phyloP scores from a whole-genome alignment of 139 green algal species.

The Volvox reticuliferus region DNA sequence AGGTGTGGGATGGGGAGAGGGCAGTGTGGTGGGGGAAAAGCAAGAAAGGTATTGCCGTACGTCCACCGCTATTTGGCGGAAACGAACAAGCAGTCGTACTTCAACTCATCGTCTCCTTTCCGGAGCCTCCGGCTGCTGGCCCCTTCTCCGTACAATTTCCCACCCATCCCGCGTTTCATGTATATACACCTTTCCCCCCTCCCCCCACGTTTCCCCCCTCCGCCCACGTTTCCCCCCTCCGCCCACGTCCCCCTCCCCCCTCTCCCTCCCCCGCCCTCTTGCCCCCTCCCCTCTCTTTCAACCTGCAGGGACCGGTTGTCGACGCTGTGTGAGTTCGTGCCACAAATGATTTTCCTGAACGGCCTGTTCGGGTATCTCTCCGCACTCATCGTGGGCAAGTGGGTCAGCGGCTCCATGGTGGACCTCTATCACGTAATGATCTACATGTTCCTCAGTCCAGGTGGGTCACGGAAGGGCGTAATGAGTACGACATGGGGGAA shows the following conservation, averaged over 20 bases:
- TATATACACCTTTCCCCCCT: too few relatives aligned
- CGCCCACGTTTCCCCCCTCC: not conserved
- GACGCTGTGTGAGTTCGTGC: slow-evolving; percentile 91
- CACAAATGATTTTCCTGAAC: slow-evolving; percentile 97
- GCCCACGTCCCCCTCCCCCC: too few relatives aligned
- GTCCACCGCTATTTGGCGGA: too few relatives aligned
- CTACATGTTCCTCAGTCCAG: slow-evolving; percentile 98
- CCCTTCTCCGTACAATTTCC: not conserved
- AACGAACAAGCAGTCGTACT: too few relatives aligned
- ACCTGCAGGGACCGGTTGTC: slow-evolving; percentile 88
- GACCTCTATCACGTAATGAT: slow-evolving; percentile 99
- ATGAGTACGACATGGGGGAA: too few relatives aligned
- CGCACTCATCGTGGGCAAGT: slow-evolving; percentile 96
- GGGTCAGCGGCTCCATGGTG: slow-evolving; percentile 77
- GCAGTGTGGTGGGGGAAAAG: too few relatives aligned
- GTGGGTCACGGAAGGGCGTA: slow-evolving; percentile 57
- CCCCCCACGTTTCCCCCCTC: not conserved
- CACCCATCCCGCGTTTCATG: not conserved
- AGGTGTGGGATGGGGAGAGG: too few relatives aligned
- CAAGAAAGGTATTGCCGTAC: too few relatives aligned
- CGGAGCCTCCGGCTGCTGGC: too few relatives aligned
- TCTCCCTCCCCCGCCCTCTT: not conserved
- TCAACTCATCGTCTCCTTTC: too few relatives aligned
- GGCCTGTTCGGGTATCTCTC: slow-evolving; percentile 97
- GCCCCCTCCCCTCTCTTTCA: not conserved